Evolutionary conservation across 345 rosid genomes (phyloP).

Genomic region (Syzygium jambos): DNA sequence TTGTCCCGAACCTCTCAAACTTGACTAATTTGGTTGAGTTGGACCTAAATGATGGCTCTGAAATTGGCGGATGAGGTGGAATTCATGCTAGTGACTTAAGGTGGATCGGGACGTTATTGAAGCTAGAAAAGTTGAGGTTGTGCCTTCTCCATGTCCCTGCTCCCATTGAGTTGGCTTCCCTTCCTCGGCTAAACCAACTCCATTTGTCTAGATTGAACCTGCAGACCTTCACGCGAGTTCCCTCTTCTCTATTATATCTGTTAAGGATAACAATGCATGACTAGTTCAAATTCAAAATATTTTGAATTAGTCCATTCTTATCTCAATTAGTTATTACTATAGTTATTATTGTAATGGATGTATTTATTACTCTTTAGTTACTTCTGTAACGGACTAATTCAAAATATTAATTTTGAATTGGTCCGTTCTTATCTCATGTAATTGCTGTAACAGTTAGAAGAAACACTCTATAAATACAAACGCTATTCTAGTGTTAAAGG

Average conservation of each 20-base stretch:
- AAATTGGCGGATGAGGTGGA: background rate
- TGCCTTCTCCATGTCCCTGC: background rate
- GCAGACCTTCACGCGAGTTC: background rate
- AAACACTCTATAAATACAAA: too few relatives aligned
- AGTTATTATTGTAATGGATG: too few relatives aligned
- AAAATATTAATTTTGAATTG: too few relatives aligned
- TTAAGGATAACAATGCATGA: too few relatives aligned
- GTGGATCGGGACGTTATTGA: background rate
- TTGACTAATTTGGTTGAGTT: background rate
- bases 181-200: fast-evolving
- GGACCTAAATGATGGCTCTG: fast-evolving
- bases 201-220: background rate
- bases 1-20: background rate
- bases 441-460: too few relatives aligned
- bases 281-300: too few relatives aligned
- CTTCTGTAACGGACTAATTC: too few relatives aligned
- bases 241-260: background rate
- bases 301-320: too few relatives aligned
- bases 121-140: background rate
- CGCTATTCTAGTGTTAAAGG: too few relatives aligned
- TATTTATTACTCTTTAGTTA: too few relatives aligned
- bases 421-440: too few relatives aligned
- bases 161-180: background rate
- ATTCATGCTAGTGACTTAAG: background rate
- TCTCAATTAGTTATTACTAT: too few relatives aligned